Evolutionary conservation across 2,329 filamentous ascomycete genomes (phyloP).

Genomic region (Fusarium algeriense): DNA sequence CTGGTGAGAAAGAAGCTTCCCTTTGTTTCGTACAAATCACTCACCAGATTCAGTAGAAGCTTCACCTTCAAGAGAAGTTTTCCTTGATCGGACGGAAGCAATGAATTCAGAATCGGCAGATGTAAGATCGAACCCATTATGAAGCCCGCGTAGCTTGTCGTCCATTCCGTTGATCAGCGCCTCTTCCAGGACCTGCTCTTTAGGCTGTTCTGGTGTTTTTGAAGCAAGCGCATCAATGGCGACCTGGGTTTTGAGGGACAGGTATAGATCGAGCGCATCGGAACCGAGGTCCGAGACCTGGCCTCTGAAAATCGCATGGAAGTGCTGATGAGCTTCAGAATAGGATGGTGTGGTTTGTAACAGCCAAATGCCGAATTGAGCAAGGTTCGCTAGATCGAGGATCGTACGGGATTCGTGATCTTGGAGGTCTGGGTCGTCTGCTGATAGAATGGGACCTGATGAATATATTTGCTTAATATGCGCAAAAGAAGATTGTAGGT

Average conservation of each 20-base stretch:
- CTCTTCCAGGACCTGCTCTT: conserved; percentile 67
- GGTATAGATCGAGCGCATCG: conserved; percentile 58
- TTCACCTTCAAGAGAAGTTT: conserved; percentile 51
- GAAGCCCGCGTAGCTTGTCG: conserved; percentile 55
- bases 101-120: conserved; percentile 54
- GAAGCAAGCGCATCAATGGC: conserved; percentile 67
- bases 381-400: conserved; percentile 63
- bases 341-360: conserved; percentile 56
- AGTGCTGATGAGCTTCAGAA: conserved; percentile 58
- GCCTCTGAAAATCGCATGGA: conserved; percentile 60
- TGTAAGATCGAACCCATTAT: conserved; percentile 50
- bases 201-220: conserved; percentile 61
- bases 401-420: conserved; percentile 51
- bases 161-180: conserved; percentile 70
- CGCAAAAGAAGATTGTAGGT: conserved; percentile 51
- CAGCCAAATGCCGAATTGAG: conserved; percentile 59
- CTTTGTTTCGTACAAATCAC: conserved; percentile 25
- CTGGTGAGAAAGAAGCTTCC: conserved; percentile 24
- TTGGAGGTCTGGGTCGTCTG: conserved; percentile 52
- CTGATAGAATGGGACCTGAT: conserved; percentile 49
- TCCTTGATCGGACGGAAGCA: conserved; percentile 50
- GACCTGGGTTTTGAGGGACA: conserved; percentile 62
- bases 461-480: conserved; percentile 53
- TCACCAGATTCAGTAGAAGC: conserved; percentile 45
- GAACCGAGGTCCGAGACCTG: conserved; percentile 59